phyloP scores from a whole-genome alignment of 176 grass and related monocot genomes.

The Areca catechu region DNA sequence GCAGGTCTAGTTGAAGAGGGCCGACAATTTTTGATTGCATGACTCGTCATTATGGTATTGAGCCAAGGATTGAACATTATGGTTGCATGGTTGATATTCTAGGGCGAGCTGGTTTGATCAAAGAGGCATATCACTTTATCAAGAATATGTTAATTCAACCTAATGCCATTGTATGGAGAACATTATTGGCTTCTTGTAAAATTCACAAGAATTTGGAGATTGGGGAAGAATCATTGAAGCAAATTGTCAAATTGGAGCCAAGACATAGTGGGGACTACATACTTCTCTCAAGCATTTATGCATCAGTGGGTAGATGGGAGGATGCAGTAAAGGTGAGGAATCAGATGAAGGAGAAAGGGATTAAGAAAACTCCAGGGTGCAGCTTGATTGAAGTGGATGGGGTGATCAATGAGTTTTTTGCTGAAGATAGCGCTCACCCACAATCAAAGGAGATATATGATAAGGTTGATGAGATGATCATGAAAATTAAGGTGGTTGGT shows the following conservation, averaged over 20 bases:
- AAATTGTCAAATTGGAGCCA: conserved; percentile 19
- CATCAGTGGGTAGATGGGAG: conserved; percentile 9
- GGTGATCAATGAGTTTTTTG: conserved; percentile 20
- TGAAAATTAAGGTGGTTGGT: conserved; percentile 32
- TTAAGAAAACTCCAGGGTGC: conserved; percentile 20
- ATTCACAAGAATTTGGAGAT: conserved; percentile 24
- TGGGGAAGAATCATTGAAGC: conserved; percentile 16
- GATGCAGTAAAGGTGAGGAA: conserved; percentile 22
- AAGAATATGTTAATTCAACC: conserved; percentile 21
- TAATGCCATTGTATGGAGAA: conserved; percentile 20
- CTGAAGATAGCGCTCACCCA: conserved; percentile 15
- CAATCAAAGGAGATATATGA: conserved; percentile 22
- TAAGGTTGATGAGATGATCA: conserved; percentile 19
- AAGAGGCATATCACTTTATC: conserved; percentile 22
- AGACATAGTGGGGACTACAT: conserved; percentile 24
- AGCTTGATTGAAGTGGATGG: conserved; percentile 28
- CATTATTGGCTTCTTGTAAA: conserved; percentile 25
- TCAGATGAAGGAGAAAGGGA: conserved; percentile 23
- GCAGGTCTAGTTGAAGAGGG: conserved; percentile 25
- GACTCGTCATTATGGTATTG: conserved; percentile 5
- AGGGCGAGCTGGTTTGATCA: conserved; percentile 23
- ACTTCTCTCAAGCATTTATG: conserved; percentile 25
- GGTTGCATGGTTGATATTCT: conserved; percentile 33
- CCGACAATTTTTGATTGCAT: conserved; percentile 4
- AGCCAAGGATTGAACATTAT: conserved; percentile 24